Base-by-base conservation (phyloP, 148 eudicot species). In the Vaccinium vitisidaea region DNA sequence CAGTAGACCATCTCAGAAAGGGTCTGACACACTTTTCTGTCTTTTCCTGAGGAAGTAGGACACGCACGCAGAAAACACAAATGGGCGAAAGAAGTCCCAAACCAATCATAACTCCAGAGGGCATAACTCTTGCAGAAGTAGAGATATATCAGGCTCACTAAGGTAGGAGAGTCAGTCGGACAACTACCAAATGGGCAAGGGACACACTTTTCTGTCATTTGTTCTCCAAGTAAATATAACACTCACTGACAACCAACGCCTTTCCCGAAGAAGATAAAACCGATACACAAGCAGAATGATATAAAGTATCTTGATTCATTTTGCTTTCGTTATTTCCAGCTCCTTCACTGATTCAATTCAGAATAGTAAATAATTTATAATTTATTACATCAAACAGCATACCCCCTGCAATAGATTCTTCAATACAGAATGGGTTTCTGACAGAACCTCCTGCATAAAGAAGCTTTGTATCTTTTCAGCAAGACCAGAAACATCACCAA, bases 391-490 rank as follows among this genome's bases (percentile, higher is more conserved):
- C 85, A 4, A 43, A 43, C 46, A 43, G 46, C 46, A 74, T 92
- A 95, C 99, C 97, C 94, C 99, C 83, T 88, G 90, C 88, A 94
- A 88, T 73, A 90, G 85, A 84, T 84, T 86, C 90, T 93, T 94
- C 86, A 94, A 84, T 7, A 89, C 94, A 76, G 94, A 89, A 79
- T 94, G 98, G 54, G 98, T 93, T 90, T 94, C 95, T 69, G 97
- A 92, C 63, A 96, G 95, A 84, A 94, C 99, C 89, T 96, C 99
- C 92, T 96, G 99, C 98, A 96, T 94, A 84, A 94, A 94, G 90
- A 92, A 94, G 92, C 99, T 96, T 87, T 95, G 99, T 61, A 96
- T 90, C 92, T 96, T 96, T 84, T 96, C 98, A 81, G 97, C 94
- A 82, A 96, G 97, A 89, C 97, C 97, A 84, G 98, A 88, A 76